Conservation (phyloP, 495 filamentous ascomycete species). For the Patellaria atrata region DNA sequence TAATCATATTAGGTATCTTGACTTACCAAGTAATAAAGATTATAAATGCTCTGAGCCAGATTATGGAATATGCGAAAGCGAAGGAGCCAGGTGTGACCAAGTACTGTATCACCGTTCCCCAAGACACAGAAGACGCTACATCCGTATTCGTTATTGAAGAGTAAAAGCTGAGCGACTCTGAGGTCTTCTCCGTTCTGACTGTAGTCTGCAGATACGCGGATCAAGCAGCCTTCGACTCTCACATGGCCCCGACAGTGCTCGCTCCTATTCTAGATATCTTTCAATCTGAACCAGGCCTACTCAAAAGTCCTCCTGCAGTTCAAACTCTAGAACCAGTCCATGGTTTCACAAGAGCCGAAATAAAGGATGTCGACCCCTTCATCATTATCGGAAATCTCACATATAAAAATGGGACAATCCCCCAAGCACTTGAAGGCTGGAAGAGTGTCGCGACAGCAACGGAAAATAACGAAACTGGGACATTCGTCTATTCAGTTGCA, state of each 20-base stretch:
- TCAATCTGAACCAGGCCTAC: slow-evolving; percentile 3
- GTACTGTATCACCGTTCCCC: slow-evolving; percentile 4
- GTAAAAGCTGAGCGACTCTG: background rate
- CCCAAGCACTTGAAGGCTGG: slow-evolving; percentile 10
- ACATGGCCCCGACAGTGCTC: slow-evolving; percentile 6
- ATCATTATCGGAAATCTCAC: slow-evolving; percentile 10
- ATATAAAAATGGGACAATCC: slow-evolving; percentile 11
- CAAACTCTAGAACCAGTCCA: slow-evolving; percentile 2
- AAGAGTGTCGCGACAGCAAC: slow-evolving; percentile 6
- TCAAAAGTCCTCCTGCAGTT: slow-evolving; percentile 1
- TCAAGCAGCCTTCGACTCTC: slow-evolving; percentile 9
- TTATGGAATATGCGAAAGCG: slow-evolving; percentile 5
- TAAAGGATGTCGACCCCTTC: slow-evolving; percentile 5
- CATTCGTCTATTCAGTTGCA: slow-evolving; percentile 7
- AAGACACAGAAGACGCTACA: slow-evolving; percentile 8
- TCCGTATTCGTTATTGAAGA: slow-evolving; percentile 13
- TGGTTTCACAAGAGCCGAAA: slow-evolving; percentile 7
- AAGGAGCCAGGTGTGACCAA: slow-evolving; percentile 8
- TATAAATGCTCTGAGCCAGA: slow-evolving; percentile 6
- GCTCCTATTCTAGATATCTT: slow-evolving; percentile 4
- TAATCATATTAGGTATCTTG: background rate
- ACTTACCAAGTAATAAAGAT: background rate
- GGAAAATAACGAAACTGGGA: slow-evolving; percentile 10
- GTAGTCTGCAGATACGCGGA: slow-evolving; percentile 7
- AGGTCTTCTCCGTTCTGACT: background rate